Evolutionary conservation across 805 yeast species (phyloP).

Genomic region (Hanseniaspora hatyaiensis): DNA sequence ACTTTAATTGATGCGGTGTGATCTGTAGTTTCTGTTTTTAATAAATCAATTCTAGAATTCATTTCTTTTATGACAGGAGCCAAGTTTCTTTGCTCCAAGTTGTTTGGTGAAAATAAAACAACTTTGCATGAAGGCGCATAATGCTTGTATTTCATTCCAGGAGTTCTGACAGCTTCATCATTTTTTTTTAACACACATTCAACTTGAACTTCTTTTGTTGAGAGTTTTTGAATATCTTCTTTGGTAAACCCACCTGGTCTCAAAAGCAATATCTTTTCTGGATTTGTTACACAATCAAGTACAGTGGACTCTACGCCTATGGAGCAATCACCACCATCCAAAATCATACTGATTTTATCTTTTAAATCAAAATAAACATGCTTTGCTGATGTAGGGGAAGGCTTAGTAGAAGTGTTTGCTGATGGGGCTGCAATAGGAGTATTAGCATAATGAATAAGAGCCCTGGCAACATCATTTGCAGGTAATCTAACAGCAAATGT

Average conservation of each 20-base stretch:
- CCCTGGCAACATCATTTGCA: slow-evolving; percentile 75
- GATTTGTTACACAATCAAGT: slow-evolving; percentile 71
- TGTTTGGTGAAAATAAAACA: slow-evolving; percentile 45
- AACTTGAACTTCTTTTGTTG: slow-evolving; percentile 38
- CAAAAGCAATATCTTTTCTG: slow-evolving; percentile 58
- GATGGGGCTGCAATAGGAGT: slow-evolving; percentile 95
- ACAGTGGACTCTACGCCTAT: slow-evolving; percentile 95
- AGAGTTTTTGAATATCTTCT: slow-evolving; percentile 45
- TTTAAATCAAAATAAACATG: slow-evolving; percentile 76
- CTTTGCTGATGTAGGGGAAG: slow-evolving; percentile 79
- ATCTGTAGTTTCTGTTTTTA: slow-evolving; percentile 25
- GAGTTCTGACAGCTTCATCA: slow-evolving; percentile 75
- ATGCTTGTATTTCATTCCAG: slow-evolving; percentile 96
- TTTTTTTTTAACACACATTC: slow-evolving; percentile 30
- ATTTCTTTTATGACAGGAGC: slow-evolving; percentile 4
- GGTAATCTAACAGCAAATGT: slow-evolving; percentile 93
- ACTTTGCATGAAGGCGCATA: slow-evolving; percentile 87
- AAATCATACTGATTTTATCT: slow-evolving; percentile 66
- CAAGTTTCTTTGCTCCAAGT: too few species aligned
- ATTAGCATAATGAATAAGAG: slow-evolving; percentile 71
- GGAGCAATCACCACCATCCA: slow-evolving; percentile 81
- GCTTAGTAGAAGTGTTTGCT: slow-evolving; percentile 91
- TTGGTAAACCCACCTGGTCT: slow-evolving; percentile 90
- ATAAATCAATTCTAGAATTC: slow-evolving; percentile 14
- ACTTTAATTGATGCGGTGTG: slow-evolving; percentile 16